A percentile compares a stretch with the other conserved stretches of the same genome.
phyloP scores from a whole-genome alignment of 2,329 filamentous ascomycete genomes.

The Pseudogymnoascus sp. region DNA sequence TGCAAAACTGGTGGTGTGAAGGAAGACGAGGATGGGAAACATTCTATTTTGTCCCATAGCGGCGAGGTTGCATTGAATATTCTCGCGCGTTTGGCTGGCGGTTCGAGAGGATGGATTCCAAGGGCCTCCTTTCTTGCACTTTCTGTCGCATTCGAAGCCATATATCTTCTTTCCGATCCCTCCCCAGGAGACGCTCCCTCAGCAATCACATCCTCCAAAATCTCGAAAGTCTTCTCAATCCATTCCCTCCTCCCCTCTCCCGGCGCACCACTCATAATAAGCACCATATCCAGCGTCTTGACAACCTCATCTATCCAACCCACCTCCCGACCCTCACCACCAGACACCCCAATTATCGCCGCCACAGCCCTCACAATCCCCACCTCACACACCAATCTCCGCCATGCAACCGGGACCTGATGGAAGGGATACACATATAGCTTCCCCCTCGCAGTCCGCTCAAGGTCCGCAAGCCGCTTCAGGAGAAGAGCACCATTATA shows the following conservation, averaged over 20 bases:
- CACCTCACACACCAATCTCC: slow-evolving; percentile 64
- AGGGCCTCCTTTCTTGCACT: neutral
- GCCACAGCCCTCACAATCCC: slow-evolving; percentile 52
- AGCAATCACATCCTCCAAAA: slow-evolving; percentile 47
- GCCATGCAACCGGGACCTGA: slow-evolving; percentile 61
- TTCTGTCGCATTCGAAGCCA: neutral
- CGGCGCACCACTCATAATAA: slow-evolving; percentile 26
- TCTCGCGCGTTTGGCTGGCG: slow-evolving; percentile 20
- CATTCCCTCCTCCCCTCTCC: slow-evolving; percentile 6
- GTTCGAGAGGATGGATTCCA: neutral
- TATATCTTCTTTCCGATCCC: neutral
- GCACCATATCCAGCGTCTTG: slow-evolving; percentile 25
- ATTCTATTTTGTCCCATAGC: neutral
- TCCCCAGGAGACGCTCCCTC: neutral
- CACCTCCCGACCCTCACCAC: neutral
- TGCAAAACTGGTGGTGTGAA: slow-evolving; percentile 37
- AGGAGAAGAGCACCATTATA: slow-evolving; percentile 10
- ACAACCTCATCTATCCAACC: slow-evolving; percentile 21
- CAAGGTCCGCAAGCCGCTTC: slow-evolving; percentile 46
- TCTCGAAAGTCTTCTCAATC: slow-evolving; percentile 53
- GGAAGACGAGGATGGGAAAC: slow-evolving; percentile 18
- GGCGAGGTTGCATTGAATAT: neutral
- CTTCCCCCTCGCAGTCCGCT: slow-evolving; percentile 54
- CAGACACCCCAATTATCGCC: neutral
- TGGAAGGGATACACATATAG: slow-evolving; percentile 65